Evolutionary conservation across 2,329 filamentous ascomycete genomes (phyloP).

Genomic region (Pseudofabraea citricarpa): DNA sequence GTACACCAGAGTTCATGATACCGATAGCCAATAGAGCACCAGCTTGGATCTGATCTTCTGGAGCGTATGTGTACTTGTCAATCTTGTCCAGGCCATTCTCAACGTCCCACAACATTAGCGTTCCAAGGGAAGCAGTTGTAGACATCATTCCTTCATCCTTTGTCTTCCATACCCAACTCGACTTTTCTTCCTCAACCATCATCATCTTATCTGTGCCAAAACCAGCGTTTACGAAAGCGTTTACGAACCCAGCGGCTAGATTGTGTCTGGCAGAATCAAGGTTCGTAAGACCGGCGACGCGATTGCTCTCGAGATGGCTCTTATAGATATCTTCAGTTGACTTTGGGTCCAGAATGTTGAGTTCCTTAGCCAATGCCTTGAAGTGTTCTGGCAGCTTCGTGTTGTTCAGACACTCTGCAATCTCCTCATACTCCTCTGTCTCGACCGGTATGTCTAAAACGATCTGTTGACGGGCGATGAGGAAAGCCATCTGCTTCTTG

Average conservation of each 20-base stretch:
- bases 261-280: slow-evolving; percentile 95
- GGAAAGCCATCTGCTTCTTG: slow-evolving; percentile 90
- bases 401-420: slow-evolving; percentile 83
- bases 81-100: slow-evolving; percentile 90
- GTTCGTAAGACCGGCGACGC: slow-evolving; percentile 89
- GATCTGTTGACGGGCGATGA: slow-evolving; percentile 88
- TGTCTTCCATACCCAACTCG: slow-evolving; percentile 98
- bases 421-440: slow-evolving; percentile 64
- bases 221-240: slow-evolving; percentile 93
- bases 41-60: slow-evolving; percentile 81
- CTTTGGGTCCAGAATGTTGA: slow-evolving; percentile 96
- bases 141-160: slow-evolving; percentile 98
- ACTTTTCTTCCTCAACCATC: slow-evolving; percentile 83
- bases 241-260: slow-evolving; percentile 91
- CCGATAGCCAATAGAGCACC: slow-evolving; percentile 90
- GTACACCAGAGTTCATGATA: slow-evolving; percentile 91
- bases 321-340: slow-evolving; percentile 99
- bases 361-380: slow-evolving; percentile 87
- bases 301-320: slow-evolving; percentile 92
- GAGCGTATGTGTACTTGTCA: slow-evolving; percentile 85
- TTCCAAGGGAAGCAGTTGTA: slow-evolving; percentile 88
- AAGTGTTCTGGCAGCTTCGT: slow-evolving; percentile 86
- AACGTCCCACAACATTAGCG: slow-evolving; percentile 88
- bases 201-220: slow-evolving; percentile 98
- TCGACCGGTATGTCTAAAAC: slow-evolving; percentile 64